These are phyloP conservation scores for Solanum pimpinellifolium DNA, from an alignment of 257 asterid genomes.

Conservation along the genomic window DNA sequence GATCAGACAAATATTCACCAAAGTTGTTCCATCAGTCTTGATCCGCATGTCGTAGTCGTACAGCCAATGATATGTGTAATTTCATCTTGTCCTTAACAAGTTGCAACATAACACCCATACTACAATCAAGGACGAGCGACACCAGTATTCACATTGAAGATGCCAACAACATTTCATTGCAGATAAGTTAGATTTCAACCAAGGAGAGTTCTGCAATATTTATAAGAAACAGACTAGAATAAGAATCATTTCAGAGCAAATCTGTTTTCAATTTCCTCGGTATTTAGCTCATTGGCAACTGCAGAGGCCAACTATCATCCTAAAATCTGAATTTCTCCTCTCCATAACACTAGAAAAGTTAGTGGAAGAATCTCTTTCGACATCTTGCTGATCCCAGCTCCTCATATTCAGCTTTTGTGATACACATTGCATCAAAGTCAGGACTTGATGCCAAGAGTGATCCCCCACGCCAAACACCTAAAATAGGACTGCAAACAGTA, in stretches of 20 bases:
- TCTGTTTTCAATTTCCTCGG: background rate
- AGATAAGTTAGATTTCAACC: background rate
- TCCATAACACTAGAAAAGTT: slow-evolving; percentile 5
- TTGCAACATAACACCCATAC: background rate
- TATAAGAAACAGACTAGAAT: background rate
- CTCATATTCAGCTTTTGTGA: slow-evolving; percentile 92
- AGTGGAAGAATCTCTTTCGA: slow-evolving; percentile 78
- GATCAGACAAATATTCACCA: background rate
- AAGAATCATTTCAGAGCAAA: background rate
- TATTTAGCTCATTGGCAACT: background rate
- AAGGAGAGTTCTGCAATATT: background rate
- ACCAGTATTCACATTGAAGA: background rate
- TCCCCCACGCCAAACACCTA: slow-evolving; percentile 98
- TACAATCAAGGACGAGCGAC: background rate
- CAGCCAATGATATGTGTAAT: background rate
- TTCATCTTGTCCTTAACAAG: background rate
- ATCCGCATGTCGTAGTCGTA: background rate
- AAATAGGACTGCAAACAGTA: slow-evolving; percentile 54
- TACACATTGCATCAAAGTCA: slow-evolving; percentile 89
- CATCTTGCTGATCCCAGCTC: slow-evolving; percentile 90
- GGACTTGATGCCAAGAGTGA: slow-evolving; percentile 96
- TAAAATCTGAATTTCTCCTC: background rate
- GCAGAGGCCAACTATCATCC: background rate
- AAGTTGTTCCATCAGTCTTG: background rate
- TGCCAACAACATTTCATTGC: background rate